Evolutionary conservation across 768 basidiomycete species (phyloP), one percentile per base, ranked within the genome.

Genomic region (Pleurotus pulmonarius): DNA sequence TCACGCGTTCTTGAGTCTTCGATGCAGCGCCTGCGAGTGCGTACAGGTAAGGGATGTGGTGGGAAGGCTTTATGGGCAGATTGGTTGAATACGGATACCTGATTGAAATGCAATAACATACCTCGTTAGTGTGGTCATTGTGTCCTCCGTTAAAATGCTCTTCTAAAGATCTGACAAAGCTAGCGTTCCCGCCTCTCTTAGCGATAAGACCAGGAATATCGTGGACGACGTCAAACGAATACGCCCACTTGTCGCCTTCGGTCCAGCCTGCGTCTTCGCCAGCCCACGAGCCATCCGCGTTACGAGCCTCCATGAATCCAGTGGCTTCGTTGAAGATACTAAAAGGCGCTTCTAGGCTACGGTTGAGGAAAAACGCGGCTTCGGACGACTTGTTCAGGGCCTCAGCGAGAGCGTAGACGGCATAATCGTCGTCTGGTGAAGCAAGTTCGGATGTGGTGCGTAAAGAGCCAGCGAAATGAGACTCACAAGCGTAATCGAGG

Each of bases 41-140:
- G 61, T 92, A 92, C 39, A 92, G 73, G 65, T 92, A 92, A 0
- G 91, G 90, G 40, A 92, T 90, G 64, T 92, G 90, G 58, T 92
- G 91, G 0, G 88, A 90, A 0, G 91, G 90, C 86, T 89, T 56
- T 3, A 44, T 16, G 20, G n/a, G 39, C 3, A n/a, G 39, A 7
- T 13, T 44, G n/a, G 11, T 0, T 0, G 3, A 3, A 44, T 44
- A 16, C 2, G 9, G 20, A 44, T 13, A 7, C 41, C n/a, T 44
- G n/a, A 9, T 12, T 44, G 3, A 22, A n/a, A 55, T 11, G 1
- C 5, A 8, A 34, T 34, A 12, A 65, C 73, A 3, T 55, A 81
- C 86, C 76, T 92, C 90, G 60, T 92, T 93, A 0, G 83, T 85
- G 58, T 91, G 90, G 59, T 88, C 83, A 61, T 92, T 92, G 61